phyloP scores from a whole-genome alignment of 805 yeast species.

The Candida ovalis region DNA sequence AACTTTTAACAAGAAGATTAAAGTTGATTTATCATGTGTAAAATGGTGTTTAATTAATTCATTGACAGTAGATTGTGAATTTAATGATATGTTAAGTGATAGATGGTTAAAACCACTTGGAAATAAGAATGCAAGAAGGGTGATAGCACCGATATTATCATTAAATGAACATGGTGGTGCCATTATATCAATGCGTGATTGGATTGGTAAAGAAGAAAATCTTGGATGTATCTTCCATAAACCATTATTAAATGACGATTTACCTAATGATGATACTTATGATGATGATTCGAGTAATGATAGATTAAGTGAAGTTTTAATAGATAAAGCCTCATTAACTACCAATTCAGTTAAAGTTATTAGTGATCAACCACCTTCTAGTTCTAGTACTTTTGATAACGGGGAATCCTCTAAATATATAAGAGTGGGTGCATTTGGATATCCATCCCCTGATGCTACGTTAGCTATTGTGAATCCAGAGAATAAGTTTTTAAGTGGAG shows the following conservation, averaged over 20 bases:
- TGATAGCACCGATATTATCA: conserved; percentile 85
- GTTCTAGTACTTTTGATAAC: conserved; percentile 40
- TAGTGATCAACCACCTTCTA: conserved; percentile 52
- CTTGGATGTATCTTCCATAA: conserved; percentile 47
- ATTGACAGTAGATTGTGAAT: conserved; percentile 87
- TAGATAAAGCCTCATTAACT: conserved; percentile 70
- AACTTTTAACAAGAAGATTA: conserved; percentile 68
- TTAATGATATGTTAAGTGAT: conserved; percentile 80
- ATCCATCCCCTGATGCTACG: conserved; percentile 90
- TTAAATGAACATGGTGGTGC: conserved; percentile 95
- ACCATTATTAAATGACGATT: conserved; percentile 33
- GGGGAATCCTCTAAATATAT: conserved; percentile 46
- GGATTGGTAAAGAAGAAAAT: conserved; percentile 71
- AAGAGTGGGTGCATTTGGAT: conserved; percentile 89
- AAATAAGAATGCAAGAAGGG: conserved; percentile 66
- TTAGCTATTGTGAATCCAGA: conserved; percentile 94
- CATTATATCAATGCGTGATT: conserved; percentile 87
- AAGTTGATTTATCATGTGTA: conserved; percentile 73
- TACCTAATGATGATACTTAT: conserved; percentile 28
- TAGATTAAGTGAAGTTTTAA: conserved; percentile 59
- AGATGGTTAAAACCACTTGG: conserved; percentile 92
- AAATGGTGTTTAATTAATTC: conserved; percentile 91
- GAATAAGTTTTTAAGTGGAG: conserved; percentile 66
- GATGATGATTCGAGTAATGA: conserved; percentile 25
- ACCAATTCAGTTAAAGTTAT: conserved; percentile 69